Evolutionary conservation across 352 stramenopile species (phyloP), one percentile per base, ranked within the genome.

Genomic region (Phytophthora pinifolia): DNA sequence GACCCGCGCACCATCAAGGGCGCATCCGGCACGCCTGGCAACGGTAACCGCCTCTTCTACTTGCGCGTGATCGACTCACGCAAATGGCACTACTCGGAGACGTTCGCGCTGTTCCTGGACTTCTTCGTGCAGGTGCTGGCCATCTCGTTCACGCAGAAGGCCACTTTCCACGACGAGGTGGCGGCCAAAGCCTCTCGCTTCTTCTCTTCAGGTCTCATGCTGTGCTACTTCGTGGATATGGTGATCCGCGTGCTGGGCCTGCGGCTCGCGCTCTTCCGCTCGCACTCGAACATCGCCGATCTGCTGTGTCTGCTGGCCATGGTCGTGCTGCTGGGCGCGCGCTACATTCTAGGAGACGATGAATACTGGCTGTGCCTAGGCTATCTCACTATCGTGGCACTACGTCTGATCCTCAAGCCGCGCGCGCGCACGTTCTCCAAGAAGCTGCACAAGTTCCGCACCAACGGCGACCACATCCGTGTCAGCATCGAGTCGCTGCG

Each of bases 71-170:
- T 93, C 59, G 86, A 95, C 64, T 92, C 83, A 46, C 83, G 86
- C 65, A 92, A 92, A 61, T 95, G 86, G 83, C 86, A 95, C 60
- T 94, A 95, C 66, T 81, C 72, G 46, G 82, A 94, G 60, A 89
- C 83, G 3, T 89, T 93, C 43, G 76, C 80, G 56, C 76, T 93
- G 22, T 94, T 92, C 48, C 55, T 92, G 41, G 86, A 95, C 70
- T 95, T 95, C 42, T 85, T 92, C 46, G 77, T 86, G 36, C 86
- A 95, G 64, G 66, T 95, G 32, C 53, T 93, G 30, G 73, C 83
- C 44, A 74, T 95, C 42, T 88, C 86, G 43, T 95, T 95, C 48
- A 75, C 79, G 20, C 75, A 81, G 3, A 75, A 79, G 45, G 33
- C 68, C 25, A 67, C 76, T 25, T 90, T 88, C 54, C 69, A 73